phyloP scores from a whole-genome alignment of 345 rosid species.

The Populus davidiana region DNA sequence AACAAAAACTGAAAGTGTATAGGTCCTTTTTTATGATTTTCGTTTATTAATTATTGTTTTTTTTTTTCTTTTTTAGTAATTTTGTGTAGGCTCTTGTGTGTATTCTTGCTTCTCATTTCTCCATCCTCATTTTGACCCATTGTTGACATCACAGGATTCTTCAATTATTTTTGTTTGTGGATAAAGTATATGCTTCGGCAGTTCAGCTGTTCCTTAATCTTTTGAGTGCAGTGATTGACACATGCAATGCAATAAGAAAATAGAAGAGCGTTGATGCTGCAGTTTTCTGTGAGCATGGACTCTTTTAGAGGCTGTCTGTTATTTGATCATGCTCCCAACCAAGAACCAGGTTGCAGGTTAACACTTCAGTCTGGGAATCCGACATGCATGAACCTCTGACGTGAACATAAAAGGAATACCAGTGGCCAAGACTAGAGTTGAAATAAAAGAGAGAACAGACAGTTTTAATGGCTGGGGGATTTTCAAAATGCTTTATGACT shows the following conservation, averaged over 20 bases:
- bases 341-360: not conserved
- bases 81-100: slow-evolving; percentile 16
- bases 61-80: not conserved
- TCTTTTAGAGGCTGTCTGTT: not conserved
- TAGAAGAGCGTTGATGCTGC: not conserved
- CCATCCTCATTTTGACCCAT: not conserved
- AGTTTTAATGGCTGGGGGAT: not conserved
- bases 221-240: not conserved
- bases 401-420: not conserved
- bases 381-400: not conserved
- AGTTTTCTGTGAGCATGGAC: not conserved
- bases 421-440: not conserved
- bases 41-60: not conserved
- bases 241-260: not conserved
- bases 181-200: slow-evolving; percentile 3
- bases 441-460: too few relatives aligned
- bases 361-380: not conserved
- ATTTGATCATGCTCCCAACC: not conserved
- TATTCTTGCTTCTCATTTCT: not conserved
- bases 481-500: not conserved
- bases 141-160: not conserved
- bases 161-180: slow-evolving; percentile 3
- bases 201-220: not conserved
- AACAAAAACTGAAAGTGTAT: slow-evolving; percentile 54
- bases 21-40: slow-evolving; percentile 9